Base-by-base conservation (phyloP, 2,329 filamentous ascomycete species). In the Colletotrichum zoysiae region DNA sequence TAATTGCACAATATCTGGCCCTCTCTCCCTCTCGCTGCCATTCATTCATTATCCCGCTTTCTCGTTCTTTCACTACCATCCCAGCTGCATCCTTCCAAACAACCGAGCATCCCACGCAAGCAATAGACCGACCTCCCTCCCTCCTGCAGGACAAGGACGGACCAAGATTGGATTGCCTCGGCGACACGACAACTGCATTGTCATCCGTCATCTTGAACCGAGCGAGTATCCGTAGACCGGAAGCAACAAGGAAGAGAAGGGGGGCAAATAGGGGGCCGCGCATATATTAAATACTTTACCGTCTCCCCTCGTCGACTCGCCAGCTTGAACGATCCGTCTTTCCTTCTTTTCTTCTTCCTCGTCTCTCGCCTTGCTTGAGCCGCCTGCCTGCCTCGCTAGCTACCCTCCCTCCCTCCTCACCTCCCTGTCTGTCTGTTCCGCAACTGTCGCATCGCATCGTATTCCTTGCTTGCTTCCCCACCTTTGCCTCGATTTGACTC, bases 381-480 rank as follows among this genome's bases (percentile, higher is more conserved):
- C 30, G 30, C 30, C 30, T 30, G 30, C 30, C 30, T 30, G 30
- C 30, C 30, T 30, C 30, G 30, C 30, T 30, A 30, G 30, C 30
- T 30, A 67, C 57, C 55, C 65, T n/a, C n/a, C n/a, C n/a, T n/a
- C n/a, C n/a, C n/a, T n/a, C n/a, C n/a, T 69, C 65, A 55, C 70
- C 65, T 60, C 66, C 70, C 64, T 60, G 60, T 65, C 42, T 64
- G 66, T 72, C 70, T 69, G 70, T 72, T 70, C 65, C 70, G 70
- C 62, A 70, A 65, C 51, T 73, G 70, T 70, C 73, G 70, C 66
- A 73, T 73, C 65, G 62, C 70, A 70, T 74, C 53, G 65, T 44
- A 68, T 68, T 73, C 70, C 70, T 68, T 73, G 70, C 61, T 70
- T 50, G 57, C 61, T 73, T 74, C 70, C 70, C 70, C 68, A 69